A percentile compares a stretch with the other conserved stretches of the same genome.
Evolutionary conservation across 106 monocot genomes (phyloP).

Genomic region (Triglochin maritima): DNA sequence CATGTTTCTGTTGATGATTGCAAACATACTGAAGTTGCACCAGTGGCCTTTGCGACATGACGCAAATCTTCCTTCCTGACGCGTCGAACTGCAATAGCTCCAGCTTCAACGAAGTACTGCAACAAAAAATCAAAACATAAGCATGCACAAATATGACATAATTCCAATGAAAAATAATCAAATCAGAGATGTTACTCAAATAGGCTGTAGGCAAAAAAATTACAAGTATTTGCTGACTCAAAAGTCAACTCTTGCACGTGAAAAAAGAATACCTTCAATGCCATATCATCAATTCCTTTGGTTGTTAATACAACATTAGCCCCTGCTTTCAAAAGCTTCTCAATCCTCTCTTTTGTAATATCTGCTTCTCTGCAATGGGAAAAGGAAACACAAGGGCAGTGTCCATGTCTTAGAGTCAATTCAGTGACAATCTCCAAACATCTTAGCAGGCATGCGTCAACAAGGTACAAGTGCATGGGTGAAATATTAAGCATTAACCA

Average conservation of each 20-base stretch:
- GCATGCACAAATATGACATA: neutral
- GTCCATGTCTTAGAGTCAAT: neutral
- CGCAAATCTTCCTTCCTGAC: constrained; percentile 91
- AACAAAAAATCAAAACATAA: constrained; percentile 13
- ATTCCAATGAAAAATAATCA: neutral
- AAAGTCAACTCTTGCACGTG: no score
- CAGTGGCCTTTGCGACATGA: constrained; percentile 96
- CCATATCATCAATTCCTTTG: constrained; percentile 99
- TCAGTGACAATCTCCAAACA: no score
- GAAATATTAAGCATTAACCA: no score
- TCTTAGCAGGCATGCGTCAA: no score
- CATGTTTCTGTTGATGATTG: no score
- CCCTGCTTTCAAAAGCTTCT: constrained; percentile 87
- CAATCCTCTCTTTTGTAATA: constrained; percentile 92
- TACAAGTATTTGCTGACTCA: neutral
- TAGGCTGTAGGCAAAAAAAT: no score
- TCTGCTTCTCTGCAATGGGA: constrained; percentile 72
- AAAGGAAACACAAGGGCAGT: neutral
- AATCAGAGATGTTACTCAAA: no score
- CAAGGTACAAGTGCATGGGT: no score
- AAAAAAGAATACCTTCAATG: constrained; percentile 49
- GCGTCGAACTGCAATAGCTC: constrained; percentile 86
- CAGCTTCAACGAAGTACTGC: constrained; percentile 98
- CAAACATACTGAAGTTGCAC: constrained; percentile 77
- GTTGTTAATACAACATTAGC: constrained; percentile 91